Base-by-base conservation (phyloP, 148 eudicot genomes). In the Rhododendron griersonianum region DNA sequence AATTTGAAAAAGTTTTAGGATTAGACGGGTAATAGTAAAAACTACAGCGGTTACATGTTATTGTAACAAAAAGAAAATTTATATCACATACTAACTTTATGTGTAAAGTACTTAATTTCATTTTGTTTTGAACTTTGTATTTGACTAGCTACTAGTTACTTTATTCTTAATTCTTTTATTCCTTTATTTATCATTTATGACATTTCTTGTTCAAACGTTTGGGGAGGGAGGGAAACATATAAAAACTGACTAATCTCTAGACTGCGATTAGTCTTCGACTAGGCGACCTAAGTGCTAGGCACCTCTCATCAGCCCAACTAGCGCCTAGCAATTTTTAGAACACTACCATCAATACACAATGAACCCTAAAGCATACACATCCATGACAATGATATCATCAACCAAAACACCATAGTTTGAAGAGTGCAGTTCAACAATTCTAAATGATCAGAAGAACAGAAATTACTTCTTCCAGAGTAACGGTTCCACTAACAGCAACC, bases 401-500 rank as follows among this genome's bases (percentile, higher is more conserved):
- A 81, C 63, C 11, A 37, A n/a, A 81, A 59, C 50, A 57, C 15
- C 8, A 57, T 21, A 59, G 48, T 59, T 81, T 4, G 71, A 59
- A 11, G 19, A 81, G 25, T 39, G 16, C 59, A 81, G 33, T 81
- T 16, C 84, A 41, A 25, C 5, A 81, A 59, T 35, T 81, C 41
- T 4, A 28, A 30, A 81, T 81, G 25, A 3, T 81, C 10, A 33
- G 73, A 59, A 75, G 48, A 44, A 83, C 44, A 59, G 81, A 65
- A 85, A 63, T 83, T 95, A 98, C 99, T 91, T 98, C 99, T 90
- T 98, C 99, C 85, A 91, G 95, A 78, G 98, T 93, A 82, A 98
- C 89, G 44, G 99, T 94, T 85, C 96, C 95, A 85, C 96, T 96
- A 91, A 98, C 90, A 88, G 96, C 96, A 85, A 95, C 90, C 92